Percentiles rank a stretch among this genome's conserved stretches.
Evolutionary conservation across 2,329 filamentous ascomycete species (phyloP).

Genomic region (Diaporthe helianthi): DNA sequence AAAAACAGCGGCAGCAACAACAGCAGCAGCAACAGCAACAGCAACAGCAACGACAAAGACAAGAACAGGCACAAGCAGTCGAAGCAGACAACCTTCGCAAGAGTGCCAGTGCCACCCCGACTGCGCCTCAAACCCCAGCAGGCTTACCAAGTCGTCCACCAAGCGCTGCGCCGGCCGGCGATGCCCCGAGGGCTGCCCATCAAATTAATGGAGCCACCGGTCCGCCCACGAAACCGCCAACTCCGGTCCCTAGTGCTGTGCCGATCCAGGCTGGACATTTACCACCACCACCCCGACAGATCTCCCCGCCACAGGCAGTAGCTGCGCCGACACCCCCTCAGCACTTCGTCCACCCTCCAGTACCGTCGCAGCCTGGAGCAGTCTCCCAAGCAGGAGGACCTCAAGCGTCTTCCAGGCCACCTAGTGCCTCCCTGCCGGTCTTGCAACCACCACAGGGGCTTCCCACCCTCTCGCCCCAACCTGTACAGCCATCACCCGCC

Average conservation of each 20-base stretch:
- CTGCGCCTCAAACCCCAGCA: constrained; percentile 2
- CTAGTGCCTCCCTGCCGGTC: constrained; percentile 40
- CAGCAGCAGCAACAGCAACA: too few species aligned
- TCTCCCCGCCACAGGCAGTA: constrained; percentile 21
- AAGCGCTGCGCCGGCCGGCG: constrained; percentile 19
- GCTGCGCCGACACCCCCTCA: constrained; percentile 21
- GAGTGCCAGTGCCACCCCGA: constrained; percentile 31
- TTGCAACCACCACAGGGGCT: constrained; percentile 50
- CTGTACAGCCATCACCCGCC: constrained; percentile 39
- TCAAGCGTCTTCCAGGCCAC: constrained; percentile 25
- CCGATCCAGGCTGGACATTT: constrained; percentile 8
- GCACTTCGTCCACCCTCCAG: constrained; percentile 23
- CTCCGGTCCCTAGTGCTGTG: constrained; percentile 25
- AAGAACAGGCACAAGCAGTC: constrained; percentile 44
- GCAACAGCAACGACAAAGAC: constrained; percentile 31
- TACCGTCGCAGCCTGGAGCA: constrained; percentile 6
- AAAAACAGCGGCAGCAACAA: constrained; percentile 40
- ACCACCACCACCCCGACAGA: constrained; percentile 13
- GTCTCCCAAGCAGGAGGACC: constrained; percentile 9
- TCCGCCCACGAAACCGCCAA: constrained; percentile 18
- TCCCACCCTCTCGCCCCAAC: constrained; percentile 41
- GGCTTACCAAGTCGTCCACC: constrained; percentile 26
- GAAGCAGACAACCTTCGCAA: constrained; percentile 29
- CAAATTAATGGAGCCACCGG: constrained; percentile 33
- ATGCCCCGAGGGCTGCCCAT: constrained; percentile 11